Conservation (phyloP, 495 filamentous ascomycete species). For the Beverwykella pulmonaria region DNA sequence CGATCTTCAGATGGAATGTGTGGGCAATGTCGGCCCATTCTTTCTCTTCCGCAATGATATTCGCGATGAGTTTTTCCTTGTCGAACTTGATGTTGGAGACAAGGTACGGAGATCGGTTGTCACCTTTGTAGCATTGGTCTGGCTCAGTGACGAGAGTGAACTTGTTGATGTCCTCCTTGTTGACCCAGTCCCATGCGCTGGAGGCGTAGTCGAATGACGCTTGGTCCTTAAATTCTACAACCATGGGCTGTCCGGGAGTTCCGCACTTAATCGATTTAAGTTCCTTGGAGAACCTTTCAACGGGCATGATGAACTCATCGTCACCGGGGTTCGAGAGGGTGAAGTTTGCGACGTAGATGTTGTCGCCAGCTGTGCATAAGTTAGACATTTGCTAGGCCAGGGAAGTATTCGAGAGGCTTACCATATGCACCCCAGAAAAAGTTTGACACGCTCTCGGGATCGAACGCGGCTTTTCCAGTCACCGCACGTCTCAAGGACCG, state of each 20-base stretch:
- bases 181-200: constrained; percentile 16
- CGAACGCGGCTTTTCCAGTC: constrained; percentile 14
- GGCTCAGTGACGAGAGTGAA: constrained; percentile 24
- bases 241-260: background rate
- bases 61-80: constrained; percentile 6
- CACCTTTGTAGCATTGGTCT: constrained; percentile 19
- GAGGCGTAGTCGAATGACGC: constrained; percentile 17
- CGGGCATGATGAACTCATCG: constrained; percentile 25
- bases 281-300: constrained; percentile 16
- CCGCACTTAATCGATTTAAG: constrained; percentile 24
- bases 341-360: constrained; percentile 24
- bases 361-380: constrained; percentile 8
- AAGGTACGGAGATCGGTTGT: constrained; percentile 21
- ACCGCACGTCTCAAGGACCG: constrained; percentile 11
- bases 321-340: constrained; percentile 13
- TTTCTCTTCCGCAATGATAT: constrained; percentile 12
- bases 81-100: constrained; percentile 22
- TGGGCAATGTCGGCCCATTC: constrained; percentile 21
- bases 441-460: constrained; percentile 1
- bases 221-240: constrained; percentile 17
- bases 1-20: constrained; percentile 11
- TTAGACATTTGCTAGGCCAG: background rate
- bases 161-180: constrained; percentile 19
- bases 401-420: background rate
- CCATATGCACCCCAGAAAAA: constrained; percentile 27